Conservation (phyloP, 257 asterid genomes). For the Avicennia marina region DNA sequence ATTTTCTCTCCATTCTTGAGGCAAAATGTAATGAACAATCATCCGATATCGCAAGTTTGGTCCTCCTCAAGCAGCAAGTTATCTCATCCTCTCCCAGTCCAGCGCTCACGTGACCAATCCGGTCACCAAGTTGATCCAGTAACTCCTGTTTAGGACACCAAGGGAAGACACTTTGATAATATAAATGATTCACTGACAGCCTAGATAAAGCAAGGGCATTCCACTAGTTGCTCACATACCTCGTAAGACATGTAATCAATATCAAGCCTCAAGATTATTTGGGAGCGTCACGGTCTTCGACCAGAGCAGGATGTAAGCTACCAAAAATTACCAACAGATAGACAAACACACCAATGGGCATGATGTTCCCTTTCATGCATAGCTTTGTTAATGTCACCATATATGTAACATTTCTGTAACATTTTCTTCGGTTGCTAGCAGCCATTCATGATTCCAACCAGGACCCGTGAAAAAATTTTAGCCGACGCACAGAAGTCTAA, state of each 20-base stretch:
- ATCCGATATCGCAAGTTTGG: conserved; percentile 25
- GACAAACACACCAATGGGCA: background rate
- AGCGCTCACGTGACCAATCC: conserved; percentile 72
- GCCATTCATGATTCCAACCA: background rate
- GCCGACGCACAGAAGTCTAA: no score
- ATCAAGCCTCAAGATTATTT: conserved; percentile 65
- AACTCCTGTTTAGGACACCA: conserved; percentile 49
- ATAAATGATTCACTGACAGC: background rate
- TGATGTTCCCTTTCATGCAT: background rate
- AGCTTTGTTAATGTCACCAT: conserved; percentile 2
- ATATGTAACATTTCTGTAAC: background rate
- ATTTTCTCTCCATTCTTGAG: conserved; percentile 45
- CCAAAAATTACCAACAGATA: conserved; percentile 2
- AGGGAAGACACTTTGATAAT: background rate
- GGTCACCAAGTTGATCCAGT: conserved; percentile 82
- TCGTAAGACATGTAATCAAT: conserved; percentile 82
- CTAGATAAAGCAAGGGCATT: background rate
- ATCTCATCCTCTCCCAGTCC: conserved; percentile 74
- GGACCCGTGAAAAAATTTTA: no score
- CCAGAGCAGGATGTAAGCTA: conserved; percentile 1
- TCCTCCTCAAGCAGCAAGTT: conserved; percentile 47
- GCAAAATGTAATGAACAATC: conserved; percentile 29
- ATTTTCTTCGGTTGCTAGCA: background rate
- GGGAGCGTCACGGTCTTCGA: conserved; percentile 75
- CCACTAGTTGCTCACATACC: conserved; percentile 30